Evolutionary conservation across 768 basidiomycete genomes (phyloP).

Genomic region (Pulveroboletus ravenelii): DNA sequence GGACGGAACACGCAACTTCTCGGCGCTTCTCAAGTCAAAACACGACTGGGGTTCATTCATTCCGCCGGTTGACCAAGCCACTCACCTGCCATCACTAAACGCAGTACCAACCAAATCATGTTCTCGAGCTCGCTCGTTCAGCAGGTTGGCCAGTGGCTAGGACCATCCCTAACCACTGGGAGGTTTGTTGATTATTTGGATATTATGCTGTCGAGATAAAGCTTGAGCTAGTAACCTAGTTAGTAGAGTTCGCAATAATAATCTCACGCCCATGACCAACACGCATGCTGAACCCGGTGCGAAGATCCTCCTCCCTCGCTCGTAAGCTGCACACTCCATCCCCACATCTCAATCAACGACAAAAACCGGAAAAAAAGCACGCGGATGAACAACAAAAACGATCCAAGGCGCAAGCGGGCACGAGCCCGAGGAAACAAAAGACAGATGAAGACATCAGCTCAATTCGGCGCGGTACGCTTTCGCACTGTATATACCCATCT

Average conservation of each 20-base stretch:
- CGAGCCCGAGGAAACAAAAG: neutral
- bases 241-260: no score
- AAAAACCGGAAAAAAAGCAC: conserved; percentile 1
- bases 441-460: neutral
- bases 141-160: no score
- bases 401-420: neutral
- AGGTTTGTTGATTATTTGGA: neutral
- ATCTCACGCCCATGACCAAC: conserved; percentile 8
- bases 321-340: conserved; percentile 15
- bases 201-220: no score
- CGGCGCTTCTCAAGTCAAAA: no score
- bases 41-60: no score
- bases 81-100: no score
- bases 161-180: no score
- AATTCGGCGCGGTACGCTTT: conserved; percentile 8
- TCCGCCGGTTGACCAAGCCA: no score
- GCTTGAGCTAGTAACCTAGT: no score
- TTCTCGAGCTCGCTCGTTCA: no score
- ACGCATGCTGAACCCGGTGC: conserved; percentile 17
- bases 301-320: conserved; percentile 11
- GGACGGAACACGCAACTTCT: no score
- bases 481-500: neutral
- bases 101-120: no score
- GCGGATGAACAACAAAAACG: neutral
- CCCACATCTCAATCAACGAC: conserved; percentile 10